Evolutionary conservation across 1,284 basidiomycete species (phyloP), one percentile per base, ranked within the genome.

Genomic region (Wallemia ichthyophaga): DNA sequence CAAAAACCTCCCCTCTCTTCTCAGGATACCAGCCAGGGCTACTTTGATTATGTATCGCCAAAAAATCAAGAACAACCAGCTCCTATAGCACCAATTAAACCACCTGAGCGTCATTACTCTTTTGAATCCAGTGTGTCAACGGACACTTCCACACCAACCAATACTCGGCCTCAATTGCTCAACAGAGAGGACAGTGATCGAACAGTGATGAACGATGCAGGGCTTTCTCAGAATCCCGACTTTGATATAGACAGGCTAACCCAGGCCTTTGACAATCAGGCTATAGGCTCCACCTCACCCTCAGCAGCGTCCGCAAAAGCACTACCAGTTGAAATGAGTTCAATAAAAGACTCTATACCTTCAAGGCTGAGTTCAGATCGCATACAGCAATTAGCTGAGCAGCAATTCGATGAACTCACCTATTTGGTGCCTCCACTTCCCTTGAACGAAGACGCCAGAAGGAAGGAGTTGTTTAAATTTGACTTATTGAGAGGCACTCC

Each of bases 381-480:
- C 68, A 7, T 72, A 73, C 58, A 66, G 66, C 11, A 61, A 66
- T 17, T 64, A 66, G 37, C 66, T 69, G 24, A 81, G 59, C 76
- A 79, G 58, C 73, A 75, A 68, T 77, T 73, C 63, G 63, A 65
- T 27, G 76, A 79, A 56, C 68, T 79, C 54, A 82, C 81, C 1
- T 89, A 83, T 68, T 74, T 91, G 17, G 74, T 77, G 5, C 81
- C 87, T 23, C 86, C 87, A 1, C 74, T 80, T 62, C 84, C 87
- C 1, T 80, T 81, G 1, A 77, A 86, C 63, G 87, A 92, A 68
- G 69, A 78, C 23, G 83, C 85, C 60, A 75, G 87, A 23, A 71
- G 83, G 48, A 74, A 84, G 57, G 87, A 86, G 2, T 69, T 92
- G 64, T 80, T 83, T 70, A 82, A 82, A 79, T 83, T 65, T 65